Conservation (phyloP, 148 eudicot species). For the Silene uniflora region DNA sequence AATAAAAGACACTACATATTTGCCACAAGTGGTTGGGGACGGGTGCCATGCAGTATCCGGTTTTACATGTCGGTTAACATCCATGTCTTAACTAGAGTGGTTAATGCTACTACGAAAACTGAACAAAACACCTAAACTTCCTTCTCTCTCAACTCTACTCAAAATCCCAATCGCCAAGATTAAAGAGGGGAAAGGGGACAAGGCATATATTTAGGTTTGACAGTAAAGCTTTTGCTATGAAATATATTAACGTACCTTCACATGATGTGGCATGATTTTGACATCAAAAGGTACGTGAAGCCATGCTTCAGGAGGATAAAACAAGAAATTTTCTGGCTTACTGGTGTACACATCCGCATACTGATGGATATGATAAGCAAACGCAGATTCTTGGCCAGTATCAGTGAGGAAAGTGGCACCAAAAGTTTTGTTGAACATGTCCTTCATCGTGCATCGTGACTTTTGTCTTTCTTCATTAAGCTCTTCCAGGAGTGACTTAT, state of each 20-base stretch:
- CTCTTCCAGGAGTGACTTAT: conserved; percentile 62
- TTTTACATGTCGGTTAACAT: too few relatives aligned
- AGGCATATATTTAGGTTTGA: background rate
- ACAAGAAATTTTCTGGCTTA: conserved; percentile 88
- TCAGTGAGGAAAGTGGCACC: conserved; percentile 97
- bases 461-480: conserved; percentile 78
- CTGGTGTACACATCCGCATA: conserved; percentile 98
- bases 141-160: background rate
- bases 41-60: too few relatives aligned
- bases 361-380: conserved; percentile 88
- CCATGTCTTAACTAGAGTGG: background rate
- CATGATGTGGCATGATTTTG: conserved; percentile 98
- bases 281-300: conserved; percentile 82
- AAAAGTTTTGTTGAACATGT: conserved; percentile 84
- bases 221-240: background rate
- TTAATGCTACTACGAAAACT: background rate
- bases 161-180: background rate
- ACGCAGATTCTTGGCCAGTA: conserved; percentile 91
- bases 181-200: background rate
- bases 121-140: background rate
- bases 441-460: conserved; percentile 70
- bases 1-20: too few relatives aligned
- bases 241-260: conserved; percentile 54
- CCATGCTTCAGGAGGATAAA: conserved; percentile 87
- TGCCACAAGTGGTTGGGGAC: too few relatives aligned